Percentiles rank a stretch among this genome's conserved stretches.
These are phyloP conservation scores for Oemleria cerasiformis DNA, from an alignment of 306 rosid genomes.

Conservation along the genomic window DNA sequence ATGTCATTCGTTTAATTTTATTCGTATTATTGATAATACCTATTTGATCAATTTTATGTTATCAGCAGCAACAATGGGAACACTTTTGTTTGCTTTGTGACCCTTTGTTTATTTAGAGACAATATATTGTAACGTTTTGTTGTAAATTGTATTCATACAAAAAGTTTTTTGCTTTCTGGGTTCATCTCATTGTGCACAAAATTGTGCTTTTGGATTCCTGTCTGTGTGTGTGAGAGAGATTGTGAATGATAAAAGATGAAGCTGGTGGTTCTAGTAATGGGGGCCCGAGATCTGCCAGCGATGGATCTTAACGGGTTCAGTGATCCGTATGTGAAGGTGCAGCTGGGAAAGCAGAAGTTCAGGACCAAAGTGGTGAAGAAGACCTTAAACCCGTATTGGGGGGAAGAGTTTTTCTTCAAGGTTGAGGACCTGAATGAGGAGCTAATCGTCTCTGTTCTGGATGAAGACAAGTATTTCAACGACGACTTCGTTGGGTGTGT, in stretches of 20 bases:
- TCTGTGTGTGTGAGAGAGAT: neutral
- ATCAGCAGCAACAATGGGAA: neutral
- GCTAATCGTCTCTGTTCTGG: slow-evolving; percentile 61
- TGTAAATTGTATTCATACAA: neutral
- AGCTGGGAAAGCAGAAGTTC: slow-evolving; percentile 74
- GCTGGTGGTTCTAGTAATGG: slow-evolving; percentile 74
- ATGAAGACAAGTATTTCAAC: slow-evolving; percentile 80
- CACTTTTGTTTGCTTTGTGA: neutral
- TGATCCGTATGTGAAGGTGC: slow-evolving; percentile 75
- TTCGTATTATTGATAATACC: neutral
- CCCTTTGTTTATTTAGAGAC: neutral
- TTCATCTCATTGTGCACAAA: no score
- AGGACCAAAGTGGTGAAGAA: slow-evolving; percentile 80
- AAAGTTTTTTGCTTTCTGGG: no score
- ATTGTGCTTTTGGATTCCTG: no score
- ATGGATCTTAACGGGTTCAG: slow-evolving; percentile 56
- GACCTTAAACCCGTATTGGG: slow-evolving; percentile 70
- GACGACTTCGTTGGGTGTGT: slow-evolving; percentile 67
- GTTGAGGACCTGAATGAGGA: slow-evolving; percentile 75
- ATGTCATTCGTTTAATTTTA: neutral
- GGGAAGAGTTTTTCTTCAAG: slow-evolving; percentile 65
- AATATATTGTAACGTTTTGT: neutral
- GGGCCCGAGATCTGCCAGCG: slow-evolving; percentile 64
- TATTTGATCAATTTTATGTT: neutral
- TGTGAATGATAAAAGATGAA: slow-evolving; percentile 39